These are phyloP conservation scores for Plasmodium berghei DNA, from an alignment of 169 alveolate species.

Conservation along the genomic window DNA sequence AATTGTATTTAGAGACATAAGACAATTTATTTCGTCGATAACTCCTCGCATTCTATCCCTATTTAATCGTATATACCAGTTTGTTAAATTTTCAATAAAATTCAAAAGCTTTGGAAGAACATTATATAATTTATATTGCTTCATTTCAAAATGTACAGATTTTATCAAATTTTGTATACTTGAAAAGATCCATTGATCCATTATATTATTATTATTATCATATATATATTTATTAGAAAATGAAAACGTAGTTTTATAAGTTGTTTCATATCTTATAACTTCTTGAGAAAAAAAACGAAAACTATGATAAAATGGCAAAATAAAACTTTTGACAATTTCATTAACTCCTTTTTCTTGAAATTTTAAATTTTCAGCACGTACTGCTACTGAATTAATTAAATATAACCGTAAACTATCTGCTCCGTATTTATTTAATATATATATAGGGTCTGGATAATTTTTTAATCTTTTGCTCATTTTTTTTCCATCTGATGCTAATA, in stretches of 20 bases:
- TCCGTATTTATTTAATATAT: conserved; percentile 91
- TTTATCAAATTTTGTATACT: conserved; percentile 89
- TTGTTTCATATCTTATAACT: conserved; percentile 93
- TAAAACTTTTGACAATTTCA: conserved; percentile 95
- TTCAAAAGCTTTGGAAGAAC: conserved; percentile 94
- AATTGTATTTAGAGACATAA: conserved; percentile 90
- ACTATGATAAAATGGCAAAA: conserved; percentile 98
- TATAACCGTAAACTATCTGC: conserved; percentile 97
- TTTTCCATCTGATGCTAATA: conserved; percentile 97
- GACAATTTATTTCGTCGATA: conserved; percentile 90
- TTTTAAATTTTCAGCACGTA: conserved; percentile 95
- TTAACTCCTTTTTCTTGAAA: conserved; percentile 95
- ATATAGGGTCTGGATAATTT: conserved; percentile 97
- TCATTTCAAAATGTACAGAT: conserved; percentile 95
- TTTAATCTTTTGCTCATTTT: conserved; percentile 98
- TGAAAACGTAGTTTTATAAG: conserved; percentile 82
- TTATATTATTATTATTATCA: conserved; percentile 84
- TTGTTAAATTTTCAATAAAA: conserved; percentile 96
- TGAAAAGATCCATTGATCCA: conserved; percentile 97
- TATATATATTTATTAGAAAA: conserved; percentile 84
- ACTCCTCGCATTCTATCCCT: conserved; percentile 98
- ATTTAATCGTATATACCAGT: conserved; percentile 97
- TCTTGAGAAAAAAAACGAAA: conserved; percentile 96
- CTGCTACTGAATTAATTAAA: conserved; percentile 96
- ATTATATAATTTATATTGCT: conserved; percentile 95